Base-by-base conservation (phyloP, 225 moss, liverwort and hornwort species). In the Pseudoscleropodium purum region DNA sequence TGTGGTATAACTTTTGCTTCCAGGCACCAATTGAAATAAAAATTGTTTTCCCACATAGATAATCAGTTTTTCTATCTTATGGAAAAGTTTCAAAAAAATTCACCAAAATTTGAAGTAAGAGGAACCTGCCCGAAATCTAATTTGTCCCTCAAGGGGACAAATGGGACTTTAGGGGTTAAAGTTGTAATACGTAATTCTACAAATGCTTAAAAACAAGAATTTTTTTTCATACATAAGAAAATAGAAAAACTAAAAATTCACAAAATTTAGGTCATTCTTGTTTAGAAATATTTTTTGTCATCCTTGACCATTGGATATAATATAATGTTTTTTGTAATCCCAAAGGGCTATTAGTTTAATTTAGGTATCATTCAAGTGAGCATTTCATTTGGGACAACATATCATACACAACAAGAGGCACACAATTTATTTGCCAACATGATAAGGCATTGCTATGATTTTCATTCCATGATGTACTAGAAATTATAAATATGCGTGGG, bases 271-370 rank as follows among this genome's bases (percentile, higher is more conserved):
- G 14, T 5, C 9, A 73, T 43, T 9, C 0, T 73, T 16, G 16
- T 26, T 41, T 73, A 29, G 5, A 73, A 43, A 41, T 17, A 5
- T 45, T 29, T 41, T 41, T 41, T 26, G 15, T 25, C 0, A 0
- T 26, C 5, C 2, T 7, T 72, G 15, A 41, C 15, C 2, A 41
- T 3, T 15, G 2, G 1, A 0, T 15, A 41, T 0, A 0, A 41
- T 41, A 25, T 43, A 43, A 15, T 43, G 17, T 27, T 27, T 43
- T 3, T 73, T 73, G 7, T 19, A 20, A 49, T 75, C 7, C 5
- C 7, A 47, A 49, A 20, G 5, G 13, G 2, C 2, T 51, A 11
- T 49, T 10, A 16, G 6, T 29, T 73, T 29, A 45, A 45, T 0
- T 0, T 2, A 0, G 4, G 5, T 7, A 34, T 76, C 76, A 76